Base-by-base conservation (phyloP, 2,329 filamentous ascomycete species). In the Cordyceps javanica region DNA sequence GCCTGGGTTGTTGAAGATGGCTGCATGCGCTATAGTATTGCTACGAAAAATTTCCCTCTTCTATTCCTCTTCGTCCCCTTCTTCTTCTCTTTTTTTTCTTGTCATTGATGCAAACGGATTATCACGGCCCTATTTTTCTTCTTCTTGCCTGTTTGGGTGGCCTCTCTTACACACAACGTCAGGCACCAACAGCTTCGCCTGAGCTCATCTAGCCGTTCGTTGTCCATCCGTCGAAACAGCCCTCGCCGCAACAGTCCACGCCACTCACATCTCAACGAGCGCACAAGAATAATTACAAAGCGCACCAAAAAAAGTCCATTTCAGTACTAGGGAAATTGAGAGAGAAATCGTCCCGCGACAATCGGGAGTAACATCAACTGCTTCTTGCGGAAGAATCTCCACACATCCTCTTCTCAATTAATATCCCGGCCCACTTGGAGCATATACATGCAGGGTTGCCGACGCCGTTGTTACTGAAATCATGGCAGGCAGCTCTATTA, bases 401-500 rank as follows among this genome's bases (percentile, higher is more conserved):
- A 46, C 49, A 32, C 19, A 30, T 14, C 42, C 49, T 14, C 21
- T 28, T 57, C 49, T 53, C 41, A 41, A 58, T 58, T 41, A 26
- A 58, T 44, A 51, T 21, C 38, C n/a, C 32, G 56, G 41, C 41
- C 56, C 56, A 58, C 56, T 46, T 58, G 41, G 39, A 32, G 14
- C 32, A 39, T 53, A 53, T 52, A 46, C 46, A 46, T 36, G 30
- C 49, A 45, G 45, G 48, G 26, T n/a, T n/a, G 28, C 30, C 11
- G 39, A 55, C 53, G 53, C 42, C 42, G n/a, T n/a, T 50, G 23
- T 52, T 30, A 38, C 10, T 41, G 34, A 28, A 16, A 55, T 28
- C 30, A 58, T 58, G 57, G 50, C 41, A 54, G 57, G 57, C 57
- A 49, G 38, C 44, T 34, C 44, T 52, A 19, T 44, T 25, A 34